phyloP scores from a whole-genome alignment of 345 rosid genomes.

The Eucalyptus camaldulensis region DNA sequence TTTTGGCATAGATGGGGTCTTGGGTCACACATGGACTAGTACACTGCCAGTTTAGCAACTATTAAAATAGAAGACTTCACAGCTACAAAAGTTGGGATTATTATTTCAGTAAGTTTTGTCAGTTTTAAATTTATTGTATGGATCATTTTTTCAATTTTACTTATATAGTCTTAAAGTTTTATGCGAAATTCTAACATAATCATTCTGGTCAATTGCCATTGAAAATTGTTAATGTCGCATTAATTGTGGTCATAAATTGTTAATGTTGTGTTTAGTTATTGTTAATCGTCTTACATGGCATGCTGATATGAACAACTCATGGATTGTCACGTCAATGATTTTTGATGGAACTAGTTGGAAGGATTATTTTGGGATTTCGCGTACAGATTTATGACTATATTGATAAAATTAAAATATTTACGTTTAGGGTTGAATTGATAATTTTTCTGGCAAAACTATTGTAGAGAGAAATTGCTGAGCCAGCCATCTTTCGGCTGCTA shows the following conservation, averaged over 20 bases:
- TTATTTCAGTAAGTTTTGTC: not conserved
- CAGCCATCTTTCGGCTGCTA: not conserved
- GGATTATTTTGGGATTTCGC: not conserved
- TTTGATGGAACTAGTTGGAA: not conserved
- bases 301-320: accelerated
- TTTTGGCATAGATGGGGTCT: not conserved
- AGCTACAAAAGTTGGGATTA: not conserved
- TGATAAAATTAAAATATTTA: not conserved
- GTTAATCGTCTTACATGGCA: not conserved
- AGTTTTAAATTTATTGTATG: not conserved
- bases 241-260: too few relatives aligned
- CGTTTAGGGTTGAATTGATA: not conserved
- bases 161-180: accelerated
- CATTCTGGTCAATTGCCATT: not conserved
- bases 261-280: not conserved
- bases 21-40: not conserved
- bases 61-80: not conserved
- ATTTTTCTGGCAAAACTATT: not conserved
- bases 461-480: not conserved
- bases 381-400: accelerated
- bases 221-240: accelerated
- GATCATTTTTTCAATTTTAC: not conserved
- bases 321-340: accelerated
- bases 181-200: not conserved
- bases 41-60: not conserved